Percentiles rank a stretch among this genome's conserved stretches.
These are phyloP conservation scores for Choiromyces venosus DNA, from an alignment of 495 filamentous ascomycete species.

Conservation along the genomic window DNA sequence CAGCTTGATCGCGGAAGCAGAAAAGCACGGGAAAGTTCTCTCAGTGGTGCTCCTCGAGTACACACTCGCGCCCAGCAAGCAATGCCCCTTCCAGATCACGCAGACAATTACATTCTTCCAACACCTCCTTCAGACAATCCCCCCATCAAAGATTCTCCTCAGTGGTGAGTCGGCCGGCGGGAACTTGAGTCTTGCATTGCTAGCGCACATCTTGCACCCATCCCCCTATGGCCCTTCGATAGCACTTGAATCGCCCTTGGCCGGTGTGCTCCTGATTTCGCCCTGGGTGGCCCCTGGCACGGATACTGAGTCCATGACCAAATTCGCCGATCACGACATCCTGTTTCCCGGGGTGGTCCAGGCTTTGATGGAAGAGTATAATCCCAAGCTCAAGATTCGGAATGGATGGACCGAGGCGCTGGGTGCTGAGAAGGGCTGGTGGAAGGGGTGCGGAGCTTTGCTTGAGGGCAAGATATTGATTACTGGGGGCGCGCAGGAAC, in stretches of 20 bases:
- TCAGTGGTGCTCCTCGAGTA: not conserved
- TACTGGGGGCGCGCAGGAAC: not conserved
- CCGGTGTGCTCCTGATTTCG: constrained; percentile 7
- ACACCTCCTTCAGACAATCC: not conserved
- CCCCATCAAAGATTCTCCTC: constrained; percentile 2
- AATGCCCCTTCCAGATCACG: not conserved
- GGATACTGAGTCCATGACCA: not conserved
- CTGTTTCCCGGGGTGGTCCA: not conserved
- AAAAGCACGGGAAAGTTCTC: not conserved
- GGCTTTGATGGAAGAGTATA: not conserved
- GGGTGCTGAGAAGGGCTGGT: not conserved
- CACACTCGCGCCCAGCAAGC: not conserved
- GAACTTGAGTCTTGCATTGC: constrained; percentile 5
- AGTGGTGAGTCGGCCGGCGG: constrained; percentile 11
- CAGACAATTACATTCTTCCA: not conserved
- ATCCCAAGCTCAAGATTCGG: not conserved
- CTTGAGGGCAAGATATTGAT: not conserved
- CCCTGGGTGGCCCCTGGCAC: constrained; percentile 12
- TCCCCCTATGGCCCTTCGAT: not conserved
- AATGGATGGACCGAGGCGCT: not conserved
- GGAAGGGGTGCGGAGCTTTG: not conserved
- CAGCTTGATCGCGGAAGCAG: not conserved
- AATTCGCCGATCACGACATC: not conserved
- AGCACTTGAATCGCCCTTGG: not conserved
- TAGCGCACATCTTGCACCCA: constrained; percentile 19